Evolutionary conservation across 306 rosid genomes (phyloP).

Genomic region (Malus domestica): ASM211411v1 NC_041791.1:18983001-18983500

Average conservation of each 20-base stretch:
- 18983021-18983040: not conserved
- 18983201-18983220: not conserved
- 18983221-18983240: slow-evolving; percentile 19
- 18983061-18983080: not conserved
- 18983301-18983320: slow-evolving; percentile 5
- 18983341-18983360: slow-evolving; percentile 31
- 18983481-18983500: slow-evolving; percentile 15
- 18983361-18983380: slow-evolving; percentile 29
- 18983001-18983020: not conserved
- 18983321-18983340: slow-evolving; percentile 36
- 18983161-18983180: not conserved
- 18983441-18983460: too few relatives aligned
- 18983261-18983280: not conserved
- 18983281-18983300: slow-evolving; percentile 23
- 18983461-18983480: slow-evolving; percentile 7
- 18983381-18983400: slow-evolving; percentile 22
- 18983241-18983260: not conserved
- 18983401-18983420: not conserved
- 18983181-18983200: not conserved
- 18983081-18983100: not conserved
- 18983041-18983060: not conserved
- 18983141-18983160: not conserved
- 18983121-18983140: too few relatives aligned
- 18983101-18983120: not conserved
- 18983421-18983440: too few relatives aligned